Evolutionary conservation across 352 stramenopile genomes (phyloP).

Genomic region (Pythium periplocum): DNA sequence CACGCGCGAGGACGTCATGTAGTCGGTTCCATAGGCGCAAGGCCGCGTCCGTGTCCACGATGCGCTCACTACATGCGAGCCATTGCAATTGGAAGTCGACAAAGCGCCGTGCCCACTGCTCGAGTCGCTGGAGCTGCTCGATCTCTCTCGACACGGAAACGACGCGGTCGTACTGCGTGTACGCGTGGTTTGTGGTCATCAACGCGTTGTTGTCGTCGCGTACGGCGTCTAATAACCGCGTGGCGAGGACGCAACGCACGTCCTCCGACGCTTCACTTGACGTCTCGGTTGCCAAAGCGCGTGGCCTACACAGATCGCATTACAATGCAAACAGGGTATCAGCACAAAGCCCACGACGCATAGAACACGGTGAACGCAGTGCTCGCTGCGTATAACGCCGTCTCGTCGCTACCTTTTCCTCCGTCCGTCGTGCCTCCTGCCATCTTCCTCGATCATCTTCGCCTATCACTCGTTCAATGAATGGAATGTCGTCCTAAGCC

Average conservation of each 20-base stretch:
- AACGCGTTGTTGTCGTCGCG: neutral
- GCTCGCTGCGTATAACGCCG: neutral
- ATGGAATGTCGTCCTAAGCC: neutral
- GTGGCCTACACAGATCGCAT: too few relatives aligned
- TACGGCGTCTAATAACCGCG: neutral
- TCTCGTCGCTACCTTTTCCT: neutral
- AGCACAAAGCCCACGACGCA: too few relatives aligned
- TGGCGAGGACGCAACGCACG: neutral
- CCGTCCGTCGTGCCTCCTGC: neutral
- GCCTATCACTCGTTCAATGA: neutral
- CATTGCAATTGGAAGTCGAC: conserved; percentile 14
- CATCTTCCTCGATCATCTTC: neutral
- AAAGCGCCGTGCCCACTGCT: conserved; percentile 10
- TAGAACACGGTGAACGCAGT: neutral
- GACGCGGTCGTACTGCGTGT: neutral
- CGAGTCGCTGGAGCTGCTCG: conserved; percentile 9
- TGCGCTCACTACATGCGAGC: conserved; percentile 12
- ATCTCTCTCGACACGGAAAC: neutral
- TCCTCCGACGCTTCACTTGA: neutral
- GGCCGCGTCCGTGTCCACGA: conserved; percentile 6
- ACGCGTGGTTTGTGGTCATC: neutral
- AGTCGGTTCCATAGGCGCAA: conserved; percentile 15
- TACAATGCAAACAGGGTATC: too few relatives aligned
- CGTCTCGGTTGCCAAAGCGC: too few relatives aligned
- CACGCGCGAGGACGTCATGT: conserved; percentile 5